Percentiles rank a stretch among this genome's conserved stretches.
Evolutionary conservation across 192 early-diverging fungal species (phyloP).

Genomic region (Jimgerdemannia flammicorona): DNA sequence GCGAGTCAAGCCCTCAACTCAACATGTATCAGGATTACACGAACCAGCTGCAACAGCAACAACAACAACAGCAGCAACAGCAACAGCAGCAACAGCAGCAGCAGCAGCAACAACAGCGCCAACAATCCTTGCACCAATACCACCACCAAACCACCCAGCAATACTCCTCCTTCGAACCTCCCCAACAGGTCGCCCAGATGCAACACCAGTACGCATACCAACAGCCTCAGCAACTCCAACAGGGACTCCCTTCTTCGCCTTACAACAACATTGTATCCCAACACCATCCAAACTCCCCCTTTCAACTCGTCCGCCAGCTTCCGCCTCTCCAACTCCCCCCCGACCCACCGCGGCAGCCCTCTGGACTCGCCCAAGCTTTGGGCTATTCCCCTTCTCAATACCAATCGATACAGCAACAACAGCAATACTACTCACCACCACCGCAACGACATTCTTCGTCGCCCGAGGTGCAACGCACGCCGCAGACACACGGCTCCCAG

Average conservation of each 20-base stretch:
- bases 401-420: neutral
- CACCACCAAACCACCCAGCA: too few relatives aligned
- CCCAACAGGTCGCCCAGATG: too few relatives aligned
- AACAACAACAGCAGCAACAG: neutral
- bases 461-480: neutral
- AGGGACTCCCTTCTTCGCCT: too few relatives aligned
- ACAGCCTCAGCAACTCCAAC: too few relatives aligned
- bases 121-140: neutral
- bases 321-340: neutral
- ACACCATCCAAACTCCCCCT: neutral
- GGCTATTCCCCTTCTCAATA: neutral
- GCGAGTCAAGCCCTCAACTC: too few relatives aligned
- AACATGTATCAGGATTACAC: neutral
- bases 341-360: neutral
- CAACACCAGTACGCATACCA: too few relatives aligned
- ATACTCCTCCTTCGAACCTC: too few relatives aligned
- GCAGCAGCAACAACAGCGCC: neutral
- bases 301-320: neutral
- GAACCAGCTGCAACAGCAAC: neutral
- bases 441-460: neutral
- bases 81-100: neutral
- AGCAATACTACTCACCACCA: neutral
- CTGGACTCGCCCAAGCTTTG: neutral
- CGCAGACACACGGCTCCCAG: neutral
- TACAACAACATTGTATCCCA: neutral